Evolutionary conservation across 768 basidiomycete species (phyloP), one percentile per base, ranked within the genome.

Genomic region (Melanogaster broomeanus): DNA sequence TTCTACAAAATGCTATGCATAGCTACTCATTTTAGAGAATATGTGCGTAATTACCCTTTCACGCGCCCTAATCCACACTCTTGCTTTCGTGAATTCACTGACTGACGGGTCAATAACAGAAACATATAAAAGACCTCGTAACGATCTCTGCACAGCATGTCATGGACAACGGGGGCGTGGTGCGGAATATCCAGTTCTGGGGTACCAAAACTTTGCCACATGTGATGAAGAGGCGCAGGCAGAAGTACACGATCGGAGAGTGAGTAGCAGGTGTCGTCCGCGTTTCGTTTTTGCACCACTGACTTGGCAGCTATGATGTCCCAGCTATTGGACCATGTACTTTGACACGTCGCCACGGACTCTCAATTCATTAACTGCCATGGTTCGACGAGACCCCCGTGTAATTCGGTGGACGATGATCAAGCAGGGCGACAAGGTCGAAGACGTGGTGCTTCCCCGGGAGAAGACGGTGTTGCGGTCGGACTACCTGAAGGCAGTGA

Each of bases 1-100:
- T 80, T 93, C 64, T 95, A 95, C 73, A 84, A 92, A 62, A 82
- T 95, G 77, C 62, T 93, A 44, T 93, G 91, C 64, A 90, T 94
- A 52, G 77, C 91, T 1, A 79, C 82, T 4, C 91, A 93, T 65
- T 84, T 84, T 56, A 69, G 72, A 15, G 78, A 87, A 80, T 92
- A 87, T 64, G 90, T 90, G 53, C 47, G 84, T 74, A 10, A n/a
- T 12, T 21, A 22, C 35, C 10, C 35, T 19, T 37, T 16, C 16
- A 19, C 35, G 34, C 53, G n/a, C 11, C 30, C 9, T 19, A 11
- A 9, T 39, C 40, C 25, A 46, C 53, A 11, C 47, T 7, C 22
- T 12, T 25, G 8, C 19, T 44, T 6, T 48, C 8, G 31, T 53
- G 30, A 40, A 19, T 27, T 6, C 27, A 31, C 50, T 43, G 10